A percentile compares a stretch with the other conserved stretches of the same genome.
Evolutionary conservation across 306 rosid species (phyloP).

Genomic region (Canavalia gladiata): DNA sequence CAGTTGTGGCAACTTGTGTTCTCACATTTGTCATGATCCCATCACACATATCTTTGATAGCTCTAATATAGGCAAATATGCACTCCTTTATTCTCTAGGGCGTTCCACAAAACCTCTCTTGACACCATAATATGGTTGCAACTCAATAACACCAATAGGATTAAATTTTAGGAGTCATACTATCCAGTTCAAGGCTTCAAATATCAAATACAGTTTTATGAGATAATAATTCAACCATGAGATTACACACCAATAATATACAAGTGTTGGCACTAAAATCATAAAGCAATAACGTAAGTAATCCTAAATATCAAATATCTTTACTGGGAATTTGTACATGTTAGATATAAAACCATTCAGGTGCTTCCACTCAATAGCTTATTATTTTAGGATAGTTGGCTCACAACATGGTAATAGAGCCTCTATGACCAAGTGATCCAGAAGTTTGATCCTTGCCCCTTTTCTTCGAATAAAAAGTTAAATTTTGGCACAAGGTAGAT

Average conservation of each 20-base stretch:
- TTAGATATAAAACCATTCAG: background rate
- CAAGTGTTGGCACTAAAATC: conserved; percentile 20
- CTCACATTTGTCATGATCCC: background rate
- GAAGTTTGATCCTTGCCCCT: background rate
- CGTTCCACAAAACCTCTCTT: background rate
- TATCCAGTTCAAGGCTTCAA: background rate
- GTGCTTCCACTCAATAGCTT: background rate
- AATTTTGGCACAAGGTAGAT: background rate
- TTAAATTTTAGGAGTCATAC: background rate
- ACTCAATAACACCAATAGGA: conserved; percentile 4
- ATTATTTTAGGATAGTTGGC: background rate
- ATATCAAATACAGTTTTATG: conserved; percentile 22
- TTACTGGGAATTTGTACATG: background rate
- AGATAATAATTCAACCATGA: conserved; percentile 3
- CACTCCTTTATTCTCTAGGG: background rate
- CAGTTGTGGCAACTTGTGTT: background rate
- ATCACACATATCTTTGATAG: background rate
- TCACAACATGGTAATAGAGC: background rate
- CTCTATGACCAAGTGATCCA: conserved; percentile 3
- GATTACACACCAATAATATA: conserved; percentile 26
- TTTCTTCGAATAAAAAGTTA: background rate
- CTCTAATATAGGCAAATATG: background rate
- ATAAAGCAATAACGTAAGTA: background rate
- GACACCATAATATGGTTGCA: background rate
- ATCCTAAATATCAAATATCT: conserved; percentile 15